These are phyloP conservation scores for Rubus idaeus DNA, from an alignment of 306 rosid species.

Conservation along the genomic window DNA sequence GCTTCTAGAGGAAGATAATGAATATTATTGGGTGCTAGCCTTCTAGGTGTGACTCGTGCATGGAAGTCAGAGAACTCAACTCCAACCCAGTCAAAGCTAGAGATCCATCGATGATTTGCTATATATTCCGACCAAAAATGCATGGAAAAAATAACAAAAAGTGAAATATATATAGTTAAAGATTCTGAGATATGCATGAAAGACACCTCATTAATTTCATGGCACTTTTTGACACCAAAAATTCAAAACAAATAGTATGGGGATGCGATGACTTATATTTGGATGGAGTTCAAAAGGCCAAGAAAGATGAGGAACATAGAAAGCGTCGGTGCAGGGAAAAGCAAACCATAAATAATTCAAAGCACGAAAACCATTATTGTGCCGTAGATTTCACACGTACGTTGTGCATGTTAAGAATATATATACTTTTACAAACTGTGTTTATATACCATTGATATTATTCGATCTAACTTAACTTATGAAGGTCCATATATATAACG, in stretches of 20 bases:
- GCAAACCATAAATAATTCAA: too few species aligned
- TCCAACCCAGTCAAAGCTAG: neutral
- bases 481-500: too few species aligned
- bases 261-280: neutral
- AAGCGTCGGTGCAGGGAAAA: neutral
- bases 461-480: too few species aligned
- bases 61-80: neutral
- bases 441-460: too few species aligned
- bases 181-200: neutral
- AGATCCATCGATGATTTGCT: neutral
- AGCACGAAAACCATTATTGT: too few species aligned
- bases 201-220: neutral
- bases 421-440: too few species aligned
- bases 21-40: neutral
- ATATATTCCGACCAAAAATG: too few species aligned
- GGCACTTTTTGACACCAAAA: neutral
- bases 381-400: too few species aligned
- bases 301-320: neutral
- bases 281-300: neutral
- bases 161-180: neutral
- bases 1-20: constrained; percentile 3
- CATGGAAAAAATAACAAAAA: neutral
- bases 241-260: neutral
- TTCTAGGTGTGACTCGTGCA: neutral
- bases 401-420: too few species aligned